Evolutionary conservation across 352 stramenopile genomes (phyloP).

Genomic region (Thalassiosira ordinaria): DNA sequence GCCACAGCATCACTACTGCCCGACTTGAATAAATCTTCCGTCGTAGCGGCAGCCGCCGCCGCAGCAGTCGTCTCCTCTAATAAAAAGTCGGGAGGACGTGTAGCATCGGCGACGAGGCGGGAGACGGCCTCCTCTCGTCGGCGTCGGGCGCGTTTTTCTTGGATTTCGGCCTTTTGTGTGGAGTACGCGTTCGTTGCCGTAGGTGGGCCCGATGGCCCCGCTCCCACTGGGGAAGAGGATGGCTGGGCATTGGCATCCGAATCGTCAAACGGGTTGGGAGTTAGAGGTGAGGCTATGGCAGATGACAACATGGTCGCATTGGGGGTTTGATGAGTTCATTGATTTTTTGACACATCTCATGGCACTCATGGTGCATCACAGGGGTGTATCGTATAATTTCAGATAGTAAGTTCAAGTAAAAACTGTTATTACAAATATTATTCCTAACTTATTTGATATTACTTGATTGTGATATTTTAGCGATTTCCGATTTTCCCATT

Average conservation of each 20-base stretch:
- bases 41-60: not conserved
- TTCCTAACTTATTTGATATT: too few species aligned
- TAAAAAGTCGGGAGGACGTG: slow-evolving; percentile 60
- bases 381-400: too few species aligned
- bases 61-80: slow-evolving; percentile 20
- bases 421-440: too few species aligned
- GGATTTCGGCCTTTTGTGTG: not conserved
- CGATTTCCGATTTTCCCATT: too few species aligned
- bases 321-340: not conserved
- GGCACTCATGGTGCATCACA: too few species aligned
- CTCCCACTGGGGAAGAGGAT: not conserved
- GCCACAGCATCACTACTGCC: not conserved
- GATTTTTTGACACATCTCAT: not conserved
- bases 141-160: slow-evolving; percentile 57
- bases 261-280: slow-evolving; percentile 11
- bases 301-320: not conserved
- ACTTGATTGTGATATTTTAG: too few species aligned
- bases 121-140: slow-evolving; percentile 80
- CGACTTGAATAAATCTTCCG: slow-evolving; percentile 32
- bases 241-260: not conserved
- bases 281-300: not conserved
- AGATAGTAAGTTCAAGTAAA: too few species aligned
- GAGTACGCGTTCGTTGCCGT: not conserved
- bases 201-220: not conserved
- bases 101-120: slow-evolving; percentile 78